Conservation (phyloP, 805 yeast genomes). For the Kodamaea leandrae region DNA sequence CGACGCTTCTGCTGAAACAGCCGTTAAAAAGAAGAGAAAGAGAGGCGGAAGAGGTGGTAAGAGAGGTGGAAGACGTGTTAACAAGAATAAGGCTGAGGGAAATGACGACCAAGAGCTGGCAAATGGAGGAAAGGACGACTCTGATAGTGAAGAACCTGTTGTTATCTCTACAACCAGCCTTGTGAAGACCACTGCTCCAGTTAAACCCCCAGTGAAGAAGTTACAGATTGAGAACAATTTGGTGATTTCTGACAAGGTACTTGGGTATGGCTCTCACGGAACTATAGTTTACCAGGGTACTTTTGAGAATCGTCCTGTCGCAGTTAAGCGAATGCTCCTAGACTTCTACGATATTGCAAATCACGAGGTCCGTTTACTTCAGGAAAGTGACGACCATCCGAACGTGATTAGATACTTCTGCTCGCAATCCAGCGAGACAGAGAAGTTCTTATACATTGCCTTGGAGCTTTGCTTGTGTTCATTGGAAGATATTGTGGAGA, state of each 20-base stretch:
- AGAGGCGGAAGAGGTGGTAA: conserved; percentile 87
- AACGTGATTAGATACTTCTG: conserved; percentile 92
- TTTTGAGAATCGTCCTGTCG: conserved; percentile 91
- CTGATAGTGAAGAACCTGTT: conserved; percentile 7
- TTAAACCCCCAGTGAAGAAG: conserved; percentile 25
- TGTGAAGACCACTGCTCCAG: conserved; percentile 20
- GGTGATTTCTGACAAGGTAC: conserved; percentile 64
- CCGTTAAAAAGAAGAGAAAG: conserved; percentile 58
- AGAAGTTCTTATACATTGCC: conserved; percentile 87
- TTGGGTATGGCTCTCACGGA: conserved; percentile 96
- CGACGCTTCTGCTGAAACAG: conserved; percentile 9
- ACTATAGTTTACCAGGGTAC: conserved; percentile 90
- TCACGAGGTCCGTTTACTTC: conserved; percentile 81
- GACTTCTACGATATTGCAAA: conserved; percentile 94
- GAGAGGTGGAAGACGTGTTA: conserved; percentile 37
- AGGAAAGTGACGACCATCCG: conserved; percentile 95
- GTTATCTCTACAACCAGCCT: conserved; percentile 29
- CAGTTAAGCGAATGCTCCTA: conserved; percentile 88
- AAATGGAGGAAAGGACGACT: conserved; percentile 1
- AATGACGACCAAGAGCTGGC: conserved; percentile 11
- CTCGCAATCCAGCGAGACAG: conserved; percentile 72
- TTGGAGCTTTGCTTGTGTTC: conserved; percentile 88
- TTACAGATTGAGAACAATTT: conserved; percentile 50
- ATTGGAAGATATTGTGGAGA: conserved; percentile 78
- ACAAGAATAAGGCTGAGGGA: conserved; percentile 33